Percentiles rank a stretch among this genome's conserved stretches.
Evolutionary conservation across 2,329 filamentous ascomycete genomes (phyloP).

Genomic region (Xylariaceae sp.): DNA sequence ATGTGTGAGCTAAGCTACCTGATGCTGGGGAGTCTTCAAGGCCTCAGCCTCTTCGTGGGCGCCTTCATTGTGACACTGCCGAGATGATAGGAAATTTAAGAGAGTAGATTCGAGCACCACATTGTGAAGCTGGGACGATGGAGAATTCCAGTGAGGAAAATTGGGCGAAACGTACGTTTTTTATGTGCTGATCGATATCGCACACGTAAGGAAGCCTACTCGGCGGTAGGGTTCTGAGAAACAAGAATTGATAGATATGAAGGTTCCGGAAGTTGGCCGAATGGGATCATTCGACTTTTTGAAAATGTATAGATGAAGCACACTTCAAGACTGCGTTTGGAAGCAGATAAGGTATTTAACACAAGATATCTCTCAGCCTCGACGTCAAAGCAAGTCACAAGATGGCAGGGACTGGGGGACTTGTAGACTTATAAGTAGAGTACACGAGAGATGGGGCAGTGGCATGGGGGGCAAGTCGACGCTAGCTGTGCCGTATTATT

Average conservation of each 20-base stretch:
- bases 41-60: neutral
- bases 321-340: conserved; percentile 24
- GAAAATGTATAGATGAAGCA: conserved; percentile 18
- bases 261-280: conserved; percentile 13
- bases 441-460: conserved; percentile 16
- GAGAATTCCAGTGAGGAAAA: conserved; percentile 3
- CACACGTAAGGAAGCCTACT: conserved; percentile 1
- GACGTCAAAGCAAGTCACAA: conserved; percentile 22
- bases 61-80: conserved; percentile 25
- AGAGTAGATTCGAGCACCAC: conserved; percentile 16
- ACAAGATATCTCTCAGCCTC: conserved; percentile 29
- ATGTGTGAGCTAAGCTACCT: conserved; percentile 34
- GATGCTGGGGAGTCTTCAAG: conserved; percentile 24
- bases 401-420: conserved; percentile 20
- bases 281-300: conserved; percentile 18
- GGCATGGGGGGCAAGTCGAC: conserved; percentile 22
- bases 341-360: conserved; percentile 23
- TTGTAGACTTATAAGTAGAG: conserved; percentile 27
- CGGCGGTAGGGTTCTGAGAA: neutral
- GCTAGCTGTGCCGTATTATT: conserved; percentile 24
- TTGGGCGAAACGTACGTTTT: conserved; percentile 23
- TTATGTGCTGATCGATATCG: conserved; percentile 7
- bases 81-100: conserved; percentile 19
- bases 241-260: conserved; percentile 7
- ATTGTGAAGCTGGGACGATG: too few relatives aligned